phyloP scores from a whole-genome alignment of 768 basidiomycete genomes.

The Amanita exitialis region DNA sequence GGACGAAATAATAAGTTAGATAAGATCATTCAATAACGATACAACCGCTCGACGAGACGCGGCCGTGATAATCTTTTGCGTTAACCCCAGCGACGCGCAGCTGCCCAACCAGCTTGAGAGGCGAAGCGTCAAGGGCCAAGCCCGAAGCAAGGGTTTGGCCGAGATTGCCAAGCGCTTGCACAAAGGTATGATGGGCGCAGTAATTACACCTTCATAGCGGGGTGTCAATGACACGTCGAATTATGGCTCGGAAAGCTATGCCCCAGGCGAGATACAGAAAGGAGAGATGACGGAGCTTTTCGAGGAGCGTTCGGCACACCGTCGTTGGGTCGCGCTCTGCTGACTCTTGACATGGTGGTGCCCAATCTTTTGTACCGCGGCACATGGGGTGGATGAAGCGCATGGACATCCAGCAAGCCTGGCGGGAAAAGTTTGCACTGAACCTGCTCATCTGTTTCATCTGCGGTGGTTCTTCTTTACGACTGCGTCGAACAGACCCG shows the following conservation, averaged over 20 bases:
- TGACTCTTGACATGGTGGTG: slow-evolving; percentile 92
- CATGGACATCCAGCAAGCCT: slow-evolving; percentile 86
- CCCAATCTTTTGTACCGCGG: slow-evolving; percentile 56
- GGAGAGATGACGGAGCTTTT: slow-evolving; percentile 84
- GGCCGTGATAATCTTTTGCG: slow-evolving; percentile 89
- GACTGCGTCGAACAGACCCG: no score
- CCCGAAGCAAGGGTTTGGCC: slow-evolving; percentile 68
- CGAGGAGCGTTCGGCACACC: slow-evolving; percentile 70
- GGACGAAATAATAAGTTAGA: no score
- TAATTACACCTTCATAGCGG: slow-evolving; percentile 64
- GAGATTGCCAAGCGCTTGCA: slow-evolving; percentile 65
- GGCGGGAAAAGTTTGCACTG: slow-evolving; percentile 93
- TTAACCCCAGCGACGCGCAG: slow-evolving; percentile 94
- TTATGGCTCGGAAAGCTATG: slow-evolving; percentile 88
- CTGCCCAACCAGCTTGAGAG: slow-evolving; percentile 92
- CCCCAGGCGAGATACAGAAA: slow-evolving; percentile 82
- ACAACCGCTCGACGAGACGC: slow-evolving; percentile 83
- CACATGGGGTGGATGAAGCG: slow-evolving; percentile 90
- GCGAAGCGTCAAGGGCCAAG: slow-evolving; percentile 84
- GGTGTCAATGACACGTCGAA: slow-evolving; percentile 78
- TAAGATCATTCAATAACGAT: no score
- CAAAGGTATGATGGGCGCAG: slow-evolving; percentile 68
- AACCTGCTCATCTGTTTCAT: slow-evolving; percentile 95
- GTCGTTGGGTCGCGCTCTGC: slow-evolving; percentile 81
- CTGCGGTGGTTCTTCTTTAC: no score